Conservation (phyloP, 2,329 filamentous ascomycete species). For the Stagonosporopsis chrysanthemi region DNA sequence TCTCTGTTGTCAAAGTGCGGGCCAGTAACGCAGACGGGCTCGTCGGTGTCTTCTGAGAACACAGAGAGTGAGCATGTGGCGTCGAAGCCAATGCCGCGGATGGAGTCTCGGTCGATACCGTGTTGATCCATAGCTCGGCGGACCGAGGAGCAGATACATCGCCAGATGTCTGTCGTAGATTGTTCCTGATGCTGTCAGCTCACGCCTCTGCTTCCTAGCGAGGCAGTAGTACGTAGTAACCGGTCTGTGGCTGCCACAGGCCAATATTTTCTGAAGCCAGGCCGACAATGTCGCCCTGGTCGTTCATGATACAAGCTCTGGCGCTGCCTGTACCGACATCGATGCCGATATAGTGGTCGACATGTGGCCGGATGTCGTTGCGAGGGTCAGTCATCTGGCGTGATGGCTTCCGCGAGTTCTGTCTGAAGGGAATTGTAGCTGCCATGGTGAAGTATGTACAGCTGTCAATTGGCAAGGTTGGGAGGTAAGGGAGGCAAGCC, state of each 20-base stretch:
- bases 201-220: neutral
- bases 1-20: constrained; percentile 80
- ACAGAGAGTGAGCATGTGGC: constrained; percentile 97
- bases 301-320: constrained; percentile 93
- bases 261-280: constrained; percentile 62
- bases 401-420: constrained; percentile 45
- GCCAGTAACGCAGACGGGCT: constrained; percentile 88
- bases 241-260: constrained; percentile 61
- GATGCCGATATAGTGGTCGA: constrained; percentile 78
- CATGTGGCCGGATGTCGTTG: constrained; percentile 64
- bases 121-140: constrained; percentile 83
- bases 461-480: neutral
- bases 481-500: neutral
- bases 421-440: constrained; percentile 37
- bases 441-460: constrained; percentile 27
- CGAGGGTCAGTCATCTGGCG: constrained; percentile 60
- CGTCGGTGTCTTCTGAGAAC: constrained; percentile 86
- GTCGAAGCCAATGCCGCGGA: constrained; percentile 95
- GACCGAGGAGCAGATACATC: constrained; percentile 88
- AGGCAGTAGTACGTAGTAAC: constrained; percentile 59
- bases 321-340: constrained; percentile 97
- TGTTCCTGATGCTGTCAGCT: constrained; percentile 71
- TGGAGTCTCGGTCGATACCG: constrained; percentile 74
- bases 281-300: constrained; percentile 82
- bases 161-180: constrained; percentile 98